Conservation (phyloP, 1,284 basidiomycete genomes). For the Peniophora sp. region DNA sequence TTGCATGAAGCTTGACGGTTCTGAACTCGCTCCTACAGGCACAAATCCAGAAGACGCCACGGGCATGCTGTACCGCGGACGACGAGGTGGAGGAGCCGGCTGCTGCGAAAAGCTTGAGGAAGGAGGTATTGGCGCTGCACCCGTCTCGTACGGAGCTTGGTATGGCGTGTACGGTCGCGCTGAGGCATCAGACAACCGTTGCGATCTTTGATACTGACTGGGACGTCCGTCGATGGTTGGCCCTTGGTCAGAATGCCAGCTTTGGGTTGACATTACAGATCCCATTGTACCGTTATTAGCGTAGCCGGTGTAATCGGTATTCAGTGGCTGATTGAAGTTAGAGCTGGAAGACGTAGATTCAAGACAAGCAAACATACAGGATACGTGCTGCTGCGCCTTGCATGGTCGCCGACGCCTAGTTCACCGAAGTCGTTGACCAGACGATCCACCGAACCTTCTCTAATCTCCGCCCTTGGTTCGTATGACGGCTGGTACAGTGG, state of each 20-base stretch:
- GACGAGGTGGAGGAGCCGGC: conserved; percentile 21
- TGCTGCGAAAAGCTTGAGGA: conserved; percentile 27
- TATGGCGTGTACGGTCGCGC: conserved; percentile 29
- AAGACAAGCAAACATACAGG: conserved; percentile 43
- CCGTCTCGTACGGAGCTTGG: conserved; percentile 48
- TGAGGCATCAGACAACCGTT: conserved; percentile 20
- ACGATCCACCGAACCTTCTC: conserved; percentile 36
- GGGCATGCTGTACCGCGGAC: conserved; percentile 61
- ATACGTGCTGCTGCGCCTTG: conserved; percentile 48
- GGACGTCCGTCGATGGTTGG: neutral
- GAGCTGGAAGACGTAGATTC: neutral
- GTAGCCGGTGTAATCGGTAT: neutral
- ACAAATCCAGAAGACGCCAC: conserved; percentile 63
- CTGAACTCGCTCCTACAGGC: conserved; percentile 20
- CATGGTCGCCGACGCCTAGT: conserved; percentile 43
- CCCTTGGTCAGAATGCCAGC: conserved; percentile 5
- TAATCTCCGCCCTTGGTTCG: conserved; percentile 22
- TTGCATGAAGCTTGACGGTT: conserved; percentile 21
- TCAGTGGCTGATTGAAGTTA: neutral
- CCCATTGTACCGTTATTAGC: conserved; percentile 1
- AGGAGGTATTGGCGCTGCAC: conserved; percentile 14
- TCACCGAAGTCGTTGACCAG: conserved; percentile 59
- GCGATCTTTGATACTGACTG: conserved; percentile 14
- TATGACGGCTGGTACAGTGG: conserved; percentile 74
- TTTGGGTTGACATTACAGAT: conserved; percentile 10